Percentiles rank a stretch among this genome's conserved stretches.
These are phyloP conservation scores for Falciphora oryzae DNA, from an alignment of 2,329 filamentous ascomycete species.

Conservation along the genomic window DNA sequence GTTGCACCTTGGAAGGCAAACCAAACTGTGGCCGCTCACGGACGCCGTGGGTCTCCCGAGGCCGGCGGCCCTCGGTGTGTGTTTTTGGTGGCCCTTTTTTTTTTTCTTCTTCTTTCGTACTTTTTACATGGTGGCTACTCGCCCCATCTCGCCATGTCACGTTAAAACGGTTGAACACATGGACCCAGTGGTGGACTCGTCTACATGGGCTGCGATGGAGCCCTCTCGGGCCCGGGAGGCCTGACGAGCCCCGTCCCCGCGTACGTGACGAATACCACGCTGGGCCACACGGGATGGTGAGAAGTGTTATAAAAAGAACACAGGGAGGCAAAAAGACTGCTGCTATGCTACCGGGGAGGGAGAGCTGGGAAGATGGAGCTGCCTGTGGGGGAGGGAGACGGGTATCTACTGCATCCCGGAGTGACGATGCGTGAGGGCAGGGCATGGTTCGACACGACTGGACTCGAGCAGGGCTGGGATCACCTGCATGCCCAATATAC, in stretches of 20 bases:
- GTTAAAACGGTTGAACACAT: background rate
- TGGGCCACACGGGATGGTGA: background rate
- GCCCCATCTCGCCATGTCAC: background rate
- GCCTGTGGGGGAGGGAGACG: background rate
- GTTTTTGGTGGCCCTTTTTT: background rate
- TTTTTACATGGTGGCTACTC: background rate
- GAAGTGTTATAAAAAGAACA: background rate
- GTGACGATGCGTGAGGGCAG: background rate
- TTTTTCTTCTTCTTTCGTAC: background rate
- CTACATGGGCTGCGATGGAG: background rate
- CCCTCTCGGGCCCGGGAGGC: background rate
- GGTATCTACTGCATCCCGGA: background rate
- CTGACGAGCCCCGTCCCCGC: background rate
- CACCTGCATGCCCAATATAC: background rate
- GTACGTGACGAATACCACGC: background rate
- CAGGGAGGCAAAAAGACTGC: background rate
- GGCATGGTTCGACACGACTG: background rate
- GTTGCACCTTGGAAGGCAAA: background rate
- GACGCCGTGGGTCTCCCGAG: background rate
- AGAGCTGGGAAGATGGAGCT: too few species aligned
- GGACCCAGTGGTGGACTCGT: background rate
- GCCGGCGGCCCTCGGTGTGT: background rate
- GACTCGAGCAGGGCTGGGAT: background rate
- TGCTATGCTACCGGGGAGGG: too few species aligned
- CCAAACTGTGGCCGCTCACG: background rate